These are phyloP conservation scores for Nannizzia gypsea DNA, from an alignment of 2,329 filamentous ascomycete species.

Conservation along the genomic window DNA sequence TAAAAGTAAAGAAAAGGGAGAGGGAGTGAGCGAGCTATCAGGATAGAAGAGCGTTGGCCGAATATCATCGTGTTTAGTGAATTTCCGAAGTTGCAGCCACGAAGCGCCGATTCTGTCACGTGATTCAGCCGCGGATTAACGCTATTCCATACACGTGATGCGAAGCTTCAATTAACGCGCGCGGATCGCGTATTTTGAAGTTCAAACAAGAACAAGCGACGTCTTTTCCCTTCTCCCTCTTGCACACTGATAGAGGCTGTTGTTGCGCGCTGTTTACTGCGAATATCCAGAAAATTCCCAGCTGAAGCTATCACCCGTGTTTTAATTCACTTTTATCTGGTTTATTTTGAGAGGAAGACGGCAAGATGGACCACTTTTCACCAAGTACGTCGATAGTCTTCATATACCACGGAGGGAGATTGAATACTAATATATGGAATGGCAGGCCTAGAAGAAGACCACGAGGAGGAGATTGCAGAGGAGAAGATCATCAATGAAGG, in stretches of 20 bases:
- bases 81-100: background rate
- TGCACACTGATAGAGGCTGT: background rate
- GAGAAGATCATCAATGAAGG: conserved; percentile 92
- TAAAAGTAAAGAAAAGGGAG: no score
- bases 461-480: conserved; percentile 63
- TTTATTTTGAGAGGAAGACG: background rate
- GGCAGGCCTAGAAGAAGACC: conserved; percentile 28
- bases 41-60: background rate
- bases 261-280: background rate
- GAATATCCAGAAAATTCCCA: background rate
- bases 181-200: background rate
- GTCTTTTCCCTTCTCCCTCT: background rate
- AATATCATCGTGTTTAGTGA: background rate
- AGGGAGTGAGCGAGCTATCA: background rate
- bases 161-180: conserved; percentile 1
- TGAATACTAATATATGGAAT: background rate
- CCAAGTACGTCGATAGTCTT: conserved; percentile 6
- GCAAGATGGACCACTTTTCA: conserved; percentile 2
- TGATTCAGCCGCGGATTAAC: background rate
- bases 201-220: background rate
- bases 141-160: background rate
- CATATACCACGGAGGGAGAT: background rate
- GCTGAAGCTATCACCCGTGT: background rate
- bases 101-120: background rate
- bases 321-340: background rate